Percentiles rank a stretch among this genome's conserved stretches.
Conservation (phyloP, 1,284 basidiomycete species). For the Boletus mariae region DNA sequence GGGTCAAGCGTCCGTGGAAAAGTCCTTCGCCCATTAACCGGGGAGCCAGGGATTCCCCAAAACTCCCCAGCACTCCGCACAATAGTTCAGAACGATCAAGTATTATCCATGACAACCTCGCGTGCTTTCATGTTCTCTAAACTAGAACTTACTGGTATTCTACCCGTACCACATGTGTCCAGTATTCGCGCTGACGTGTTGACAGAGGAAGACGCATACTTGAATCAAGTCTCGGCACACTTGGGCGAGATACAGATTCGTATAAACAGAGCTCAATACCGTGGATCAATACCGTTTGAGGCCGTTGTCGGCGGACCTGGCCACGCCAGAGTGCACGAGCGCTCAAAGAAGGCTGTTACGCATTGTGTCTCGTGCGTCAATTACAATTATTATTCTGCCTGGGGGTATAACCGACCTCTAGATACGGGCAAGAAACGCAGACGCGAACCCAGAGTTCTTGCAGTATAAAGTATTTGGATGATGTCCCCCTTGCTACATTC, state of each 20-base stretch:
- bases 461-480: conserved; percentile 12
- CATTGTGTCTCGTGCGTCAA: conserved; percentile 35
- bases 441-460: background rate
- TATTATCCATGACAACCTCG: conserved; percentile 15
- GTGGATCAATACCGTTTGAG: background rate
- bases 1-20: conserved; percentile 11
- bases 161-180: background rate
- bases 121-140: conserved; percentile 30
- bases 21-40: background rate
- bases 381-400: background rate
- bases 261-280: conserved; percentile 15
- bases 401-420: conserved; percentile 4
- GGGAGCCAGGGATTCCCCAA: background rate
- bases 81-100: background rate
- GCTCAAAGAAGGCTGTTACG: conserved; percentile 36
- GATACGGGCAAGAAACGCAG: conserved; percentile 23
- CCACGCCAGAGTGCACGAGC: conserved; percentile 34
- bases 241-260: conserved; percentile 22
- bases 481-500: conserved; percentile 23
- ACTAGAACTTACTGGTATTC: conserved; percentile 33
- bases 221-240: conserved; percentile 15
- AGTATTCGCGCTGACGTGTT: conserved; percentile 3
- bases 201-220: conserved; percentile 32
- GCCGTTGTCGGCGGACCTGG: background rate
- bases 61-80: conserved; percentile 1